These are phyloP conservation scores for Yamadazyma kanchanaburiensis DNA, from an alignment of 1,139 yeast genomes.

Conservation along the genomic window DNA sequence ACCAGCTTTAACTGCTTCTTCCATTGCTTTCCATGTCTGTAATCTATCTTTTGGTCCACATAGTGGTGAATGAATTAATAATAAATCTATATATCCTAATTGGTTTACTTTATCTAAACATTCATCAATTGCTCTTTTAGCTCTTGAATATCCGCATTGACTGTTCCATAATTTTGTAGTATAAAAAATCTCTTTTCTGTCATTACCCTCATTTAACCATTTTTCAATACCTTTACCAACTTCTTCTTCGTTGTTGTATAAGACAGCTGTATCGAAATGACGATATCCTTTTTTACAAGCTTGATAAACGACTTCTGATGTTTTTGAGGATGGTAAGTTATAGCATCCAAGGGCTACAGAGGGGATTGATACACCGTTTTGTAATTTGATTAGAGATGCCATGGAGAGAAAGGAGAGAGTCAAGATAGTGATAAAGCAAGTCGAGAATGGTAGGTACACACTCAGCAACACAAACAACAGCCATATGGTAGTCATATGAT, in stretches of 20 bases:
- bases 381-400: constrained; percentile 9
- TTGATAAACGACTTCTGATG: constrained; percentile 36
- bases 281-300: constrained; percentile 51
- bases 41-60: constrained; percentile 49
- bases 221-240: constrained; percentile 50
- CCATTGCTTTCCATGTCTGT: constrained; percentile 60
- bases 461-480: too few relatives aligned
- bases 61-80: constrained; percentile 60
- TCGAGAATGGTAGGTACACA: too few relatives aligned
- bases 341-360: constrained; percentile 39
- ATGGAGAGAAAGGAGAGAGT: constrained; percentile 1
- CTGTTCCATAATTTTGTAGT: constrained; percentile 47
- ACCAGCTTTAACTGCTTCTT: constrained; percentile 60
- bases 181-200: constrained; percentile 62
- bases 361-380: constrained; percentile 27
- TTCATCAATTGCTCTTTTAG: constrained; percentile 24
- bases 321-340: constrained; percentile 21
- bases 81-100: constrained; percentile 47
- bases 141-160: constrained; percentile 24
- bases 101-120: constrained; percentile 26
- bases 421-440: too few relatives aligned
- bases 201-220: constrained; percentile 53
- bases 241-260: constrained; percentile 55
- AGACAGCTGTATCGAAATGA: constrained; percentile 59
- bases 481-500: too few relatives aligned